These are phyloP conservation scores for Fusarium nematophilum DNA, from an alignment of 2,329 filamentous ascomycete genomes.

Conservation along the genomic window DNA sequence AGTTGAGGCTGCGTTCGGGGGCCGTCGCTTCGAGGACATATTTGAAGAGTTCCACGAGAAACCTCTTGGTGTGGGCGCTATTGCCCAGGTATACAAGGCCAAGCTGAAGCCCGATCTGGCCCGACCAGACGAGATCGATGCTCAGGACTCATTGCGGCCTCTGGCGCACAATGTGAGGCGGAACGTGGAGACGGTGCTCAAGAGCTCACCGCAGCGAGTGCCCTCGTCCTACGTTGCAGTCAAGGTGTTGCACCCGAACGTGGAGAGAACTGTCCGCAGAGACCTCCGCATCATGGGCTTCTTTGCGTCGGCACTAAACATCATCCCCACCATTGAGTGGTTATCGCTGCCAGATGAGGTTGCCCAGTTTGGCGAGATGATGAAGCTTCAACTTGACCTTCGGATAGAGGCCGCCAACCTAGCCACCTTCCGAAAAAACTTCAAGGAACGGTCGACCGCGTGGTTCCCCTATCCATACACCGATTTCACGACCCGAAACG, in stretches of 20 bases:
- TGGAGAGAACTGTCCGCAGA: slow-evolving; percentile 89
- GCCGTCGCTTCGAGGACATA: slow-evolving; percentile 84
- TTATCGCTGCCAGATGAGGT: slow-evolving; percentile 96
- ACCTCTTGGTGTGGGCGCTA: slow-evolving; percentile 92
- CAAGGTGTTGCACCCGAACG: slow-evolving; percentile 93
- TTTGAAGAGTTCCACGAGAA: slow-evolving; percentile 95
- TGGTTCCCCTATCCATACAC: slow-evolving; percentile 97
- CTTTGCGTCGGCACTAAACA: slow-evolving; percentile 86
- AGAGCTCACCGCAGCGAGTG: slow-evolving; percentile 84
- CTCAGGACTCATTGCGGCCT: slow-evolving; percentile 55
- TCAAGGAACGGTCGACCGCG: slow-evolving; percentile 88
- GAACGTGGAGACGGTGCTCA: slow-evolving; percentile 87
- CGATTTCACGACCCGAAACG: slow-evolving; percentile 90
- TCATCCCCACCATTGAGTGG: slow-evolving; percentile 96
- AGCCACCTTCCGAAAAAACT: slow-evolving; percentile 87
- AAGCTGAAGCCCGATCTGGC: slow-evolving; percentile 86
- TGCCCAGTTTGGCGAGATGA: slow-evolving; percentile 95
- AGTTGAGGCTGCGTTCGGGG: slow-evolving; percentile 84
- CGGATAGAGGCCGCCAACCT: slow-evolving; percentile 95
- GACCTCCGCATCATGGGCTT: slow-evolving; percentile 95
- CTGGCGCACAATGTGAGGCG: slow-evolving; percentile 77
- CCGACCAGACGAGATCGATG: slow-evolving; percentile 68
- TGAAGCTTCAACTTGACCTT: slow-evolving; percentile 95
- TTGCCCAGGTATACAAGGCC: slow-evolving; percentile 97
- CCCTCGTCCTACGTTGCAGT: slow-evolving; percentile 94